Evolutionary conservation across 805 yeast genomes (phyloP), one percentile per base, ranked within the genome.

Genomic region (Spencermartinsiella europaea): DNA sequence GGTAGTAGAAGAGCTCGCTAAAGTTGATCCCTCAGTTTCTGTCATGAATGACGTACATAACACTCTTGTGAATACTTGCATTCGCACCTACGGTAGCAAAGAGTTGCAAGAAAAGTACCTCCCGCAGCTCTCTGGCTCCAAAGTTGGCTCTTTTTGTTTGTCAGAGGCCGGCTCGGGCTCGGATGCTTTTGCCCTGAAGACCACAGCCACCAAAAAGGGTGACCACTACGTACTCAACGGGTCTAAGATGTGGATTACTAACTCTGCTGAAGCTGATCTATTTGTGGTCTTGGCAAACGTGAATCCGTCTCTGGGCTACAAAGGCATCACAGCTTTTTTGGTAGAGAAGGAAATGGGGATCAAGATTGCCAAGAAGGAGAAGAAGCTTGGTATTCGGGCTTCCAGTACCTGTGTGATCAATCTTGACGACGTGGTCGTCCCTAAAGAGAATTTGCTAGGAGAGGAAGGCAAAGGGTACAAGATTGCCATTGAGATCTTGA

Each of bases 231-330:
- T 67, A 15, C 45, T 70, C 28, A 60, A 62, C 39, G 74, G 74
- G 36, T 62, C 70, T 42, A 70, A 70, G 52, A 70, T 70, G 74
- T 70, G 74, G 74, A 70, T 70, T 58, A 67, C 74, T 34, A 70
- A 70, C 59, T 68, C 74, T 14, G 58, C 53, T 17, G 74, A 70
- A 55, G 74, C 74, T 19, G 74, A 64, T 27, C 45, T 68, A 12
- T 70, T 70, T 49, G 52, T 70, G 14, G 63, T 70, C 21, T 61
- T 70, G 47, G 74, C 74, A 38, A 70, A 65, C 54, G 53, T 66
- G 22, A 73, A 65, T 40, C 73, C 73, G 16, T 54, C 60, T 42
- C 55, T 60, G 57, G 74, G 74, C 34, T 70, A 70, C 63, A 65
- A 66, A 54, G 74, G 74, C 17, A 70, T 70, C 58, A 70, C 74